These are phyloP conservation scores for Cladosporium sp. DNA, from an alignment of 2,329 filamentous ascomycete species.

Conservation along the genomic window DNA sequence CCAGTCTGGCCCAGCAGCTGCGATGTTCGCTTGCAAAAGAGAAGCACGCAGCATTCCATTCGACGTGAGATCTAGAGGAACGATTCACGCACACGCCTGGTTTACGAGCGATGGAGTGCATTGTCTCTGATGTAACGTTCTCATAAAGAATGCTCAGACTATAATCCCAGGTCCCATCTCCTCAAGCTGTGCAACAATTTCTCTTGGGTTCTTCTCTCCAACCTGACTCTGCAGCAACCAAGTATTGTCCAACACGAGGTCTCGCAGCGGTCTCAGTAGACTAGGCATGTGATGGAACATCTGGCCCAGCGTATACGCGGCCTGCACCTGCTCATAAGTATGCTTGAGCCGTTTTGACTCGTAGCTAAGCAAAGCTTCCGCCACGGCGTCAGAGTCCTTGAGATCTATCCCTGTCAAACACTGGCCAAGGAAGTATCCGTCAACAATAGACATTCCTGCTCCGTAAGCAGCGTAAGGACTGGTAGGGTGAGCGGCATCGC, in stretches of 20 bases:
- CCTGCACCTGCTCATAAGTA: background rate
- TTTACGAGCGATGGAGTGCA: too few species aligned
- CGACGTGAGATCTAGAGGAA: too few species aligned
- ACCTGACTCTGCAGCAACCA: background rate
- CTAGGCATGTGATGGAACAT: conserved; percentile 1
- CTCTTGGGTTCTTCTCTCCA: background rate
- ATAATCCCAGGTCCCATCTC: background rate
- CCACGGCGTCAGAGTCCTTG: background rate
- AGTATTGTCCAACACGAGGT: background rate
- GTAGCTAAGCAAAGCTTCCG: background rate
- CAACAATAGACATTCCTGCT: background rate
- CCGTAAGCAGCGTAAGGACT: conserved; percentile 26
- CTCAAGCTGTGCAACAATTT: background rate
- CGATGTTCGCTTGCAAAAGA: too few species aligned
- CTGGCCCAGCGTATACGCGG: background rate
- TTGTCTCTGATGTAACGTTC: too few species aligned
- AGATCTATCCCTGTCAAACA: background rate
- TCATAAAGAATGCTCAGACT: too few species aligned
- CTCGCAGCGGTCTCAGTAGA: background rate
- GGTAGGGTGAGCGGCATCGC: conserved; percentile 37
- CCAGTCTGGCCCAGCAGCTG: too few species aligned
- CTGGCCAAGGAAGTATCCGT: background rate
- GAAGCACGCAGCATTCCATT: too few species aligned
- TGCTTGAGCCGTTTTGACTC: background rate
- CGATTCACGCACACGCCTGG: too few species aligned